Evolutionary conservation across 805 yeast species (phyloP), one percentile per base, ranked within the genome.

Genomic region (Wickerhamiella dianesei): DNA sequence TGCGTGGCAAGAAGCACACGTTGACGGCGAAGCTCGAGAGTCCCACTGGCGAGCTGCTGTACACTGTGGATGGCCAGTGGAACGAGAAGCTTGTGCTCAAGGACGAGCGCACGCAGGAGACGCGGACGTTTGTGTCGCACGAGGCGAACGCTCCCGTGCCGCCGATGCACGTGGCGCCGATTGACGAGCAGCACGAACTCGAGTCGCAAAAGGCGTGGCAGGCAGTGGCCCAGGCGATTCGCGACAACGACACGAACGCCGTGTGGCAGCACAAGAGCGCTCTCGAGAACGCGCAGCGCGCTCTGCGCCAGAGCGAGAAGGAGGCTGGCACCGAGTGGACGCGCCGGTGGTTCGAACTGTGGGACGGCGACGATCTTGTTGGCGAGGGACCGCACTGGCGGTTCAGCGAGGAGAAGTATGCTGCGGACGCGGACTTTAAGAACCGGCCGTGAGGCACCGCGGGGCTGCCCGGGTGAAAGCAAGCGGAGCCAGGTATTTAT

Each of bases 11-110:
- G 72, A 89, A 88, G 70, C 88, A 92, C 68, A 67, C 87, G 16
- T 86, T 82, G 69, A 92, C 88, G 67, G 95, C 95, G 21, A 75
- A 89, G 59, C 72, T 92, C 50, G 53, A 53, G n/a, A 60, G 68
- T 47, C 51, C 52, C 48, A 75, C 74, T 53, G 55, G 45, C n/a
- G 68, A 69, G 50, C 84, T 94, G 1, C 65, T 86, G 47, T 83
- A 75, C 66, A 82, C 94, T 14, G 79, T 92, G 50, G 58, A 70
- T 42, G 98, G 98, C 42, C 96, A 87, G 69, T 92, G 97, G 98
- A 79, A 92, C 14, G 72, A 69, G 56, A 46, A 46, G 44, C 48
- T 56, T 35, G 43, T 46, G 29, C 78, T 84, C 53, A 68, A 66
- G 52, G 73, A 75, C 60, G 88, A 86, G 49, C 60, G 67, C 21